These are phyloP conservation scores for Sarcocystis neurona DNA, from an alignment of 169 alveolate species.

Conservation along the genomic window DNA sequence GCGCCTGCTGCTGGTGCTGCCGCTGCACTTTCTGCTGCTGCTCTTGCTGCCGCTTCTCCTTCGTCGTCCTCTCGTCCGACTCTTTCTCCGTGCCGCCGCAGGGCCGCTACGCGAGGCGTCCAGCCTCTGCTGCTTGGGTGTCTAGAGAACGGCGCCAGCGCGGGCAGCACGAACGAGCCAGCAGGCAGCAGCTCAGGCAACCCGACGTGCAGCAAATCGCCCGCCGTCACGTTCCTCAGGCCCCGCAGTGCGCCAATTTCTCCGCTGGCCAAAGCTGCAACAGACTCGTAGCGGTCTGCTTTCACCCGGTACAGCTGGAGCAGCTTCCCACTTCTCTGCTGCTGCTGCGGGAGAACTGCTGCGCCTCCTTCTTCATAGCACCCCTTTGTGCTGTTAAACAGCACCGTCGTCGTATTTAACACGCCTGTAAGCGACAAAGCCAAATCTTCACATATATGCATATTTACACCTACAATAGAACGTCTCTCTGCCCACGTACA, in stretches of 20 bases:
- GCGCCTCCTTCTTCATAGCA: background rate
- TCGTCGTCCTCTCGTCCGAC: no score
- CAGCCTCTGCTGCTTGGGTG: no score
- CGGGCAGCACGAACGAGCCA: background rate
- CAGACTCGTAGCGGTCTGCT: background rate
- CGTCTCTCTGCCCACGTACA: no score
- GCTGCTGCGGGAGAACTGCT: no score
- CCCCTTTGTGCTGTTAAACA: background rate
- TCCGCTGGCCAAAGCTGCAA: background rate
- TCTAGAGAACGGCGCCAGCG: background rate
- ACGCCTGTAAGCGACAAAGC: background rate
- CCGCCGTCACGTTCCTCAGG: conserved; percentile 10
- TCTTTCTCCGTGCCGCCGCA: no score
- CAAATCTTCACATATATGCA: no score
- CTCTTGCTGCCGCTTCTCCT: conserved; percentile 3
- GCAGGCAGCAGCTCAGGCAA: conserved; percentile 20
- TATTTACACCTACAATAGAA: no score
- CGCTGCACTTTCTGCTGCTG: background rate
- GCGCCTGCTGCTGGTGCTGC: conserved; percentile 10
- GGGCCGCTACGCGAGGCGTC: no score
- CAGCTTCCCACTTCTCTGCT: background rate
- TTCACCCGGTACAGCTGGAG: background rate
- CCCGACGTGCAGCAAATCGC: conserved; percentile 18
- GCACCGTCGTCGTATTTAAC: background rate
- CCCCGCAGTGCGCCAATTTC: conserved; percentile 45